Evolutionary conservation across 768 basidiomycete species (phyloP).

Genomic region (Paxillus involutus): DNA sequence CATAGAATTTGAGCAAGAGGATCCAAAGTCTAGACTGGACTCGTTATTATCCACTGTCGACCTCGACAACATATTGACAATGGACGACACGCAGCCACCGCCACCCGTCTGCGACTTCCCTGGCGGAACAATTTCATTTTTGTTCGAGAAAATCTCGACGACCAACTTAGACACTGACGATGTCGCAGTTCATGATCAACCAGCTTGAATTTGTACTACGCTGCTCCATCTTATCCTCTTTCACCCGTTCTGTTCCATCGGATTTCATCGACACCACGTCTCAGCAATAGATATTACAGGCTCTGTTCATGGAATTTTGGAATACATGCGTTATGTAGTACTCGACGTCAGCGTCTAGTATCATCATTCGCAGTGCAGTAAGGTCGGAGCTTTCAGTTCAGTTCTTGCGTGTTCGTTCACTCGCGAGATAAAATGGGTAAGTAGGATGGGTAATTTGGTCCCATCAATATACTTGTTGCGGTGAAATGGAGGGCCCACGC

Average conservation of each 20-base stretch:
- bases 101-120: slow-evolving; percentile 47
- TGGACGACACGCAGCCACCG: slow-evolving; percentile 33
- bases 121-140: slow-evolving; percentile 72
- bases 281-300: not conserved
- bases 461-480: slow-evolving; percentile 18
- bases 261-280: not conserved
- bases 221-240: not conserved
- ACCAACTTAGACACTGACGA: slow-evolving; percentile 7
- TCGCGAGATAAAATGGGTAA: slow-evolving; percentile 21
- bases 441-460: slow-evolving; percentile 23
- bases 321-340: too few species aligned
- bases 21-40: slow-evolving; percentile 27
- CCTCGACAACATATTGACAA: slow-evolving; percentile 42
- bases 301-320: too few species aligned
- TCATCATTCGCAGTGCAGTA: too few species aligned
- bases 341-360: too few species aligned
- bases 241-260: not conserved
- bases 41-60: slow-evolving; percentile 45
- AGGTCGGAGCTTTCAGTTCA: too few species aligned
- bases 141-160: slow-evolving; percentile 63
- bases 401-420: too few species aligned
- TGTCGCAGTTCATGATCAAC: not conserved
- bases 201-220: not conserved
- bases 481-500: slow-evolving; percentile 21
- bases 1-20: slow-evolving; percentile 5